Percentiles rank a stretch among this genome's conserved stretches.
These are phyloP conservation scores for Fomitopsis pinicola DNA, from an alignment of 1,284 basidiomycete species.

Conservation along the genomic window DNA sequence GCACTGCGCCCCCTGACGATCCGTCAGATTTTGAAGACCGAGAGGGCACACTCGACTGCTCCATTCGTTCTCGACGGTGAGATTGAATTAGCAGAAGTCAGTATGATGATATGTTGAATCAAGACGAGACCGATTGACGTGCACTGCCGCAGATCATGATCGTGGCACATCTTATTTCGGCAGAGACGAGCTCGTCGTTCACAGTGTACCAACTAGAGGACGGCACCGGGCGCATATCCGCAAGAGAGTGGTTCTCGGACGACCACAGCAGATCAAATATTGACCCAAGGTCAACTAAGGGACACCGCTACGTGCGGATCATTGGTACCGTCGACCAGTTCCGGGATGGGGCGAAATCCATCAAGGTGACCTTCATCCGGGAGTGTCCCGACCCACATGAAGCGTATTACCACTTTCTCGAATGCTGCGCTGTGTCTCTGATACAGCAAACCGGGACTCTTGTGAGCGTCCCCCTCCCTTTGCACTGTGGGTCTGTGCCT, in stretches of 20 bases:
- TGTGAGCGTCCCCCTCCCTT: conserved; percentile 10
- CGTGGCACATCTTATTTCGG: conserved; percentile 33
- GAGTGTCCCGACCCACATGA: conserved; percentile 53
- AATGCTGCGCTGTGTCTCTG: conserved; percentile 43
- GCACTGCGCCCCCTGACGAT: conserved; percentile 56
- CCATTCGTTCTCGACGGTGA: conserved; percentile 59
- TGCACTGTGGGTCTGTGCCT: neutral
- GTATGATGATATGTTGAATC: neutral
- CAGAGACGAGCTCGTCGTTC: conserved; percentile 38
- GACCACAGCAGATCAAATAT: neutral
- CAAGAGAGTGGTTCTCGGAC: conserved; percentile 11
- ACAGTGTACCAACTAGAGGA: conserved; percentile 28
- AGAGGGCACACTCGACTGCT: conserved; percentile 44
- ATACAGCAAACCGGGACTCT: conserved; percentile 30
- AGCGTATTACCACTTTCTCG: conserved; percentile 52
- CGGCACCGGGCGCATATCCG: conserved; percentile 28
- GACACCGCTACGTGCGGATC: conserved; percentile 22
- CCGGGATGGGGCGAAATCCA: conserved; percentile 31
- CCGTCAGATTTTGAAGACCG: conserved; percentile 50
- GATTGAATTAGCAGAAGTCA: conserved; percentile 33
- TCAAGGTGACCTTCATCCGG: conserved; percentile 44
- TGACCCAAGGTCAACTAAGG: neutral
- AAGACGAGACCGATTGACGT: conserved; percentile 28
- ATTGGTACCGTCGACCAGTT: conserved; percentile 12
- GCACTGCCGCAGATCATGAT: conserved; percentile 36